These are phyloP conservation scores for Tillandsia fasciculata DNA, from an alignment of 176 grass and related monocot genomes.

Conservation along the genomic window DNA sequence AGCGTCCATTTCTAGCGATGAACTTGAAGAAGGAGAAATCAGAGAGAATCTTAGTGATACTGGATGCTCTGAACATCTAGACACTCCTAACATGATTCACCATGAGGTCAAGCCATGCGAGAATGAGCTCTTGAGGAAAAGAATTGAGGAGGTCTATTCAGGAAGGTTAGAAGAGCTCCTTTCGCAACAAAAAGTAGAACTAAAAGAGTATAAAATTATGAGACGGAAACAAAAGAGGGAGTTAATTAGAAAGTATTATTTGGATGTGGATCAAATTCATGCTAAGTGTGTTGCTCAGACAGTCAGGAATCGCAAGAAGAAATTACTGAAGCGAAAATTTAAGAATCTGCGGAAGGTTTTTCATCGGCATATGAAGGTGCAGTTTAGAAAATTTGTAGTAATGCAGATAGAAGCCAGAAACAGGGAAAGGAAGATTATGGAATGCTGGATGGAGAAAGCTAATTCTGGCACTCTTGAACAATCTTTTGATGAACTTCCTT, in stretches of 20 bases:
- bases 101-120: not conserved
- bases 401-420: constrained; percentile 55
- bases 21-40: constrained; percentile 26
- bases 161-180: constrained; percentile 36
- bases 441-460: constrained; percentile 49
- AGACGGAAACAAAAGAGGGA: constrained; percentile 18
- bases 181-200: constrained; percentile 33
- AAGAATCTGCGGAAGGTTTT: constrained; percentile 28
- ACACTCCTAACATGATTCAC: not conserved
- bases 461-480: constrained; percentile 56
- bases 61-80: constrained; percentile 9
- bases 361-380: constrained; percentile 31
- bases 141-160: constrained; percentile 41
- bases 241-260: constrained; percentile 22
- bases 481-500: constrained; percentile 30
- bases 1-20: not conserved
- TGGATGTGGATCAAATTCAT: constrained; percentile 14
- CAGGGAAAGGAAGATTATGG: constrained; percentile 39
- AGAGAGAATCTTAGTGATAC: constrained; percentile 12
- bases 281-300: constrained; percentile 19
- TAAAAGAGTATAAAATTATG: constrained; percentile 35
- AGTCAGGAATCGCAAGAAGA: constrained; percentile 21
- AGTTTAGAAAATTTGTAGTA: constrained; percentile 34
- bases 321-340: constrained; percentile 30
- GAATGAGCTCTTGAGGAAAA: constrained; percentile 6